phyloP scores from a whole-genome alignment of 306 rosid species.

The Fragaria vesca region DNA sequence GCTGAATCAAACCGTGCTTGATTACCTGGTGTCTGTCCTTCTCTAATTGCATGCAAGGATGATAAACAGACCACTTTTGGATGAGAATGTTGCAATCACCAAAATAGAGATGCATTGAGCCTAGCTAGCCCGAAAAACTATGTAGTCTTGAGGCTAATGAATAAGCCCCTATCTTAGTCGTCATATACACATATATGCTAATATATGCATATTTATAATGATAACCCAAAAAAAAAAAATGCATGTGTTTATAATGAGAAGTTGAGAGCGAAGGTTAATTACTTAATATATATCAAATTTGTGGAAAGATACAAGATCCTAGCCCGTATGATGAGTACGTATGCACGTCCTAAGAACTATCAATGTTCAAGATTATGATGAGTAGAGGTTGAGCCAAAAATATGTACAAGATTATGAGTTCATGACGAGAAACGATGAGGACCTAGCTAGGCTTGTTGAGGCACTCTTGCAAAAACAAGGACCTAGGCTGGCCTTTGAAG shows the following conservation, averaged over 20 bases:
- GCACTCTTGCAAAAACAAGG: no score
- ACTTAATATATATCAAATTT: no score
- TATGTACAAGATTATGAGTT: background rate
- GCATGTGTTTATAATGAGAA: background rate
- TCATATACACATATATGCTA: background rate
- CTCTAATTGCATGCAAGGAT: background rate
- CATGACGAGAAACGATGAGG: no score
- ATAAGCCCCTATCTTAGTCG: background rate
- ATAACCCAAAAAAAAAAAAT: background rate
- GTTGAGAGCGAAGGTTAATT: background rate
- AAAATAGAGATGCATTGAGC: conserved; percentile 48
- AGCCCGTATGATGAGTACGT: no score
- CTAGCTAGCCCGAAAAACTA: conserved; percentile 26
- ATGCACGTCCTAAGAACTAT: no score
- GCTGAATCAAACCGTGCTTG: background rate
- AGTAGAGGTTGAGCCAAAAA: no score
- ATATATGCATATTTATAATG: background rate
- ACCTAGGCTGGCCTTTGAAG: no score
- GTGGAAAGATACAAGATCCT: no score
- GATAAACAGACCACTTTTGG: conserved; percentile 9
- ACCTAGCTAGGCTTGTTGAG: no score
- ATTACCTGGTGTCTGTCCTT: background rate
- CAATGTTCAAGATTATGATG: background rate
- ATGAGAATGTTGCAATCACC: conserved; percentile 21
- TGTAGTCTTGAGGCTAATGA: no score